Percentiles rank a stretch among this genome's conserved stretches.
phyloP scores from a whole-genome alignment of 2,329 filamentous ascomycete species.

The Aureobasidium sp. region DNA sequence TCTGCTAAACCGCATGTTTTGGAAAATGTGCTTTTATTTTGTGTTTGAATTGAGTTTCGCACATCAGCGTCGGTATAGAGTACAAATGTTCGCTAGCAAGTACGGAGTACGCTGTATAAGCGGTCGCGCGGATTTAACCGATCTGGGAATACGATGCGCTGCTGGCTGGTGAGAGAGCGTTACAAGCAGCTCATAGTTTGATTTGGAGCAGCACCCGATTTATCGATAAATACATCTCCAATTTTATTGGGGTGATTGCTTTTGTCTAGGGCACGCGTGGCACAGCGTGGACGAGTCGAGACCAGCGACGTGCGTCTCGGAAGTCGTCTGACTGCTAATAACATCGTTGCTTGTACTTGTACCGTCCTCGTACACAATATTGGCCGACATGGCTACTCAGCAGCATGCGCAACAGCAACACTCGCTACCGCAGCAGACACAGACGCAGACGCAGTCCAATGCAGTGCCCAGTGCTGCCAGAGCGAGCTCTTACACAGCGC shows the following conservation, averaged over 20 bases:
- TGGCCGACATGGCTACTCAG: conserved; percentile 10
- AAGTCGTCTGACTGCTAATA: conserved; percentile 10
- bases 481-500: conserved; percentile 19
- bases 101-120: not conserved
- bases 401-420: conserved; percentile 1
- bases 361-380: conserved; percentile 1
- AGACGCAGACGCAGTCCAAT: not conserved
- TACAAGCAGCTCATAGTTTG: conserved; percentile 9
- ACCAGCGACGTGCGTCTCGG: not conserved
- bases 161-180: not conserved
- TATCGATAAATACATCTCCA: conserved; percentile 3
- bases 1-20: not conserved
- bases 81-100: not conserved
- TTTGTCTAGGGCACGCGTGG: not conserved
- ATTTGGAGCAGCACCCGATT: conserved; percentile 11
- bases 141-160: not conserved
- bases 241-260: not conserved
- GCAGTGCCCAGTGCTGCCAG: not conserved
- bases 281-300: not conserved
- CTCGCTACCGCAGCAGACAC: not conserved
- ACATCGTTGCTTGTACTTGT: not conserved
- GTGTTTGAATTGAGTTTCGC: not conserved
- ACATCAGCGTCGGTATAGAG: not conserved
- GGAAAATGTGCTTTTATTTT: not conserved
- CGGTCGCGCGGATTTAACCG: not conserved